phyloP scores from a whole-genome alignment of 129 eudicot genomes.

The Artemisia tridentata region DNA sequence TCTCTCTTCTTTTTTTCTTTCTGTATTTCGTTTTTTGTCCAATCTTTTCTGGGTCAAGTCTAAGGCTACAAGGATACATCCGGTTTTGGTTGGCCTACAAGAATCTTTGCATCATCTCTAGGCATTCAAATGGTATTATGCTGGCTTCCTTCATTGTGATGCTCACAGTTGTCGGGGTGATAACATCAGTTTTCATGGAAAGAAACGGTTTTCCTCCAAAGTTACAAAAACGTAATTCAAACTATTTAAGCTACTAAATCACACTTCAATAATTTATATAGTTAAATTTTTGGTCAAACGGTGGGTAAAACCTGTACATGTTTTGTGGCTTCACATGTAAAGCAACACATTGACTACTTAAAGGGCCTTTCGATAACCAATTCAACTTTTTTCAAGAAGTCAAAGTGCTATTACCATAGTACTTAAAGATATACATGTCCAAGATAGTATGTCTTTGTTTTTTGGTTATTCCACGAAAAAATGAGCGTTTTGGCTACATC shows the following conservation, averaged over 20 bases:
- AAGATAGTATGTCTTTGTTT: not conserved
- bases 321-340: constrained; percentile 1
- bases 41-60: not conserved
- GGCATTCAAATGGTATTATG: constrained; percentile 13
- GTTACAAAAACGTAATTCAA: constrained; percentile 10
- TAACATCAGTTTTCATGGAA: constrained; percentile 13
- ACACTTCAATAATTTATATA: not conserved
- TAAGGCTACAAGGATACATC: constrained; percentile 28
- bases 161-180: constrained; percentile 20
- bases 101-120: constrained; percentile 49
- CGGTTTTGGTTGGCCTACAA: constrained; percentile 51
- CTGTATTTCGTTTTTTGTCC: not conserved
- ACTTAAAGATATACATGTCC: constrained; percentile 7
- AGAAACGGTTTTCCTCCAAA: constrained; percentile 6
- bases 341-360: constrained; percentile 1
- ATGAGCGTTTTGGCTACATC: constrained; percentile 14
- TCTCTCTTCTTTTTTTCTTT: not conserved
- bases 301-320: constrained; percentile 9
- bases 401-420: constrained; percentile 2
- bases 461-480: constrained; percentile 11
- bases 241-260: constrained; percentile 13
- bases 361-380: constrained; percentile 2
- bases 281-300: not conserved
- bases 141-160: constrained; percentile 17
- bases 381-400: not conserved